These are phyloP conservation scores for Rhododendron henanense DNA, from an alignment of 148 eudicot species.

Conservation along the genomic window DNA sequence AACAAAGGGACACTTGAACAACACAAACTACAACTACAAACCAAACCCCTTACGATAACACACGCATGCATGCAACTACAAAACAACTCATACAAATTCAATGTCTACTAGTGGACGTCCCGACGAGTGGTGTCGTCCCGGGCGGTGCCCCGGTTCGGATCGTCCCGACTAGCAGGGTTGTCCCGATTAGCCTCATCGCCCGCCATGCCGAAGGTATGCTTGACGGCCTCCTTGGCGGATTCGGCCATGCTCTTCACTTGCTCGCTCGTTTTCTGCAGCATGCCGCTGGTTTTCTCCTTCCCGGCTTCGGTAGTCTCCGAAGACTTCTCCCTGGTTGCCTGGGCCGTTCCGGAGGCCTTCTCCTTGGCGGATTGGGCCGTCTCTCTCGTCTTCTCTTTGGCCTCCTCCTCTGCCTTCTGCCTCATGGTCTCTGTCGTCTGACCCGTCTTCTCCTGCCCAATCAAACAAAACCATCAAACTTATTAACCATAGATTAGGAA, in stretches of 20 bases:
- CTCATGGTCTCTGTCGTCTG: conserved; percentile 48
- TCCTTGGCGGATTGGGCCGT: conserved; percentile 22
- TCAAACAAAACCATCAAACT: neutral
- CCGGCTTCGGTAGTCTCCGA: conserved; percentile 38
- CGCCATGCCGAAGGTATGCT: conserved; percentile 59
- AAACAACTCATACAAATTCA: neutral
- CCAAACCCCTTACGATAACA: neutral
- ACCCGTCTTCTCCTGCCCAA: conserved; percentile 46
- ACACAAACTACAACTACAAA: neutral
- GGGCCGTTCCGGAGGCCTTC: neutral
- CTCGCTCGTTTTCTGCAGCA: conserved; percentile 56
- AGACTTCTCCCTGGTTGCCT: conserved; percentile 31
- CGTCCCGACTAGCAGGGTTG: neutral
- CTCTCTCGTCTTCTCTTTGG: conserved; percentile 2
- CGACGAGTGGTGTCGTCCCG: neutral
- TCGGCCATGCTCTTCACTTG: conserved; percentile 60
- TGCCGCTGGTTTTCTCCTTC: conserved; percentile 55
- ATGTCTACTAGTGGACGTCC: neutral
- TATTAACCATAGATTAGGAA: neutral
- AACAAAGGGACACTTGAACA: neutral
- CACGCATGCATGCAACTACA: neutral
- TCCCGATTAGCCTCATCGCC: conserved; percentile 10
- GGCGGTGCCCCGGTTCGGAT: neutral
- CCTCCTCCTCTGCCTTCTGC: conserved; percentile 41
- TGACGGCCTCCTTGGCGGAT: conserved; percentile 64